Conservation (phyloP, 2,329 filamentous ascomycete species). For the Claviceps africana region DNA sequence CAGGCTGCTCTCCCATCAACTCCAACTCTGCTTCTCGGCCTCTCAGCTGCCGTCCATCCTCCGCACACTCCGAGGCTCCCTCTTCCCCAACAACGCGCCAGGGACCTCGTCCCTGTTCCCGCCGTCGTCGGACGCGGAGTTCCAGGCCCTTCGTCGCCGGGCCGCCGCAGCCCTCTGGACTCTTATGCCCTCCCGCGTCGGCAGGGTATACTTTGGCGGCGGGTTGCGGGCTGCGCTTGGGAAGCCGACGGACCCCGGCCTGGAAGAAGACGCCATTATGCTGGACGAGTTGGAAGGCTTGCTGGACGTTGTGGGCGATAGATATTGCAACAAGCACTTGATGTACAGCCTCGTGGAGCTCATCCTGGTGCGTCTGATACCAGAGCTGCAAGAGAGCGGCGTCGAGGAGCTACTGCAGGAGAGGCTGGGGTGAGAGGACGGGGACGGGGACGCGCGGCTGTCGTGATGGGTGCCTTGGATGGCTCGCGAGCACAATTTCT, state of each 20-base stretch:
- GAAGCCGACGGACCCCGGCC: slow-evolving; percentile 13
- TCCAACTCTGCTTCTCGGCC: slow-evolving; percentile 46
- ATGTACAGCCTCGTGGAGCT: slow-evolving; percentile 73
- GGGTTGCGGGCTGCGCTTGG: slow-evolving; percentile 16
- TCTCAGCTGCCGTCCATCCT: slow-evolving; percentile 52
- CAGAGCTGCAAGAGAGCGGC: slow-evolving; percentile 63
- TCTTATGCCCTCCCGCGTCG: slow-evolving; percentile 32
- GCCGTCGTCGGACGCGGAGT: slow-evolving; percentile 44
- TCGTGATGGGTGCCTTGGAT: too few relatives aligned
- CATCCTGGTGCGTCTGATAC: slow-evolving; percentile 66
- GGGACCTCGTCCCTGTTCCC: slow-evolving; percentile 48
- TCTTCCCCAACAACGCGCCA: slow-evolving; percentile 78
- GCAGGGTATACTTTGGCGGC: slow-evolving; percentile 36
- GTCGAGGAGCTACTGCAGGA: slow-evolving; percentile 62
- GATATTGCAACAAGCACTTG: slow-evolving; percentile 86
- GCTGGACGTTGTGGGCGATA: slow-evolving; percentile 63
- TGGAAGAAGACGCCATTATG: slow-evolving; percentile 24
- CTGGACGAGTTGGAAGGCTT: slow-evolving; percentile 48
- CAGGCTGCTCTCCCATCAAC: slow-evolving; percentile 46
- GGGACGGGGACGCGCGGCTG: not conserved
- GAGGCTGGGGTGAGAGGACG: slow-evolving; percentile 32
- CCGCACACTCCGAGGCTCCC: slow-evolving; percentile 55
- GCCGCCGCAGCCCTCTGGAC: slow-evolving; percentile 48
- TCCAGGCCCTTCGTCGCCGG: slow-evolving; percentile 47
- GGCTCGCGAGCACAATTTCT: not conserved